These are phyloP conservation scores for Agrocybe praecox DNA, from an alignment of 768 basidiomycete genomes.

Conservation along the genomic window DNA sequence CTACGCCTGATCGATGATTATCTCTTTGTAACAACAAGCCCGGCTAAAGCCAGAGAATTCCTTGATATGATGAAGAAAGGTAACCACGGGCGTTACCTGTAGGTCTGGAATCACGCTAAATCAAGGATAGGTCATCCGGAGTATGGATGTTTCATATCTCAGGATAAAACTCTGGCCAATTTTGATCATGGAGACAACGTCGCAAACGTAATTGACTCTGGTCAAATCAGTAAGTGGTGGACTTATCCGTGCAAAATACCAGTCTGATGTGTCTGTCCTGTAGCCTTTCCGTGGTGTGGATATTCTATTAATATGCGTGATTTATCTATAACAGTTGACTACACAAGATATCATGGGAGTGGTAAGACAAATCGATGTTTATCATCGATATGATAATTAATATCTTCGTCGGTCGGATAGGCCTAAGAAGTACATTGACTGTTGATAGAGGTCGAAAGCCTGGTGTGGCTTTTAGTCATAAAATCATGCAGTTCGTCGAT, in stretches of 20 bases:
- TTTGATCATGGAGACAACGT: slow-evolving; percentile 67
- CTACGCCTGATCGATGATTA: slow-evolving; percentile 95
- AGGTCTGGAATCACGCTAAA: neutral
- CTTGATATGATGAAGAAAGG: slow-evolving; percentile 77
- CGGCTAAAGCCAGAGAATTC: slow-evolving; percentile 63
- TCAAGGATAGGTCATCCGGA: slow-evolving; percentile 74
- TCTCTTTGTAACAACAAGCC: slow-evolving; percentile 77
- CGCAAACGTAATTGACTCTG: slow-evolving; percentile 52
- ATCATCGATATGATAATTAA: neutral
- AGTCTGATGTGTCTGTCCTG: neutral
- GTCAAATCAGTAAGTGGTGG: slow-evolving; percentile 31
- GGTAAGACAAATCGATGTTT: slow-evolving; percentile 42
- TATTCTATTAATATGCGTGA: slow-evolving; percentile 73
- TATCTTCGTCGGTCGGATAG: slow-evolving; percentile 25
- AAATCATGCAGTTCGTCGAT: slow-evolving; percentile 70
- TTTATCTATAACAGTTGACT: slow-evolving; percentile 81
- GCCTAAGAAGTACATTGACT: slow-evolving; percentile 70
- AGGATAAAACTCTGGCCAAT: slow-evolving; percentile 87
- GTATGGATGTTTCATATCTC: slow-evolving; percentile 90
- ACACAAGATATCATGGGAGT: slow-evolving; percentile 62
- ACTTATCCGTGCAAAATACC: neutral
- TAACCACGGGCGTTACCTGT: slow-evolving; percentile 16
- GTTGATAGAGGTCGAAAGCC: slow-evolving; percentile 67
- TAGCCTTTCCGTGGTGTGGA: slow-evolving; percentile 96
- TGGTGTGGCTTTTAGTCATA: slow-evolving; percentile 64